Evolutionary conservation across 345 rosid species (phyloP).

Genomic region (Brassica carinata): DNA sequence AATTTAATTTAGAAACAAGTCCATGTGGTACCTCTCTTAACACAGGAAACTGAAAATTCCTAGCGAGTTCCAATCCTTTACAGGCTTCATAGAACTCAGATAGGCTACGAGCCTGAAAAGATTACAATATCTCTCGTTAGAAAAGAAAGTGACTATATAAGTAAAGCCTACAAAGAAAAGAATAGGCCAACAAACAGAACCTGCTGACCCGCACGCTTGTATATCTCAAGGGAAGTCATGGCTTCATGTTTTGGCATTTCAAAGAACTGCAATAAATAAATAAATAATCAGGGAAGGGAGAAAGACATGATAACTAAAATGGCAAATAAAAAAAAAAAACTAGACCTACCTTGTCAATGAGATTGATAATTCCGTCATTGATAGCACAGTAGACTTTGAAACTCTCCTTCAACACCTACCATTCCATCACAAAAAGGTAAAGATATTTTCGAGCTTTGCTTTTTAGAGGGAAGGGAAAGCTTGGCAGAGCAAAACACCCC

Average conservation of each 20-base stretch:
- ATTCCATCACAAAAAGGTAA: constrained; percentile 2
- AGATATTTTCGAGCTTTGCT: background rate
- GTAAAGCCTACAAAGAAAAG: background rate
- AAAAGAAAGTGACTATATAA: background rate
- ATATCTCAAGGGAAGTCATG: constrained; percentile 73
- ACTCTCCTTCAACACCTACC: constrained; percentile 95
- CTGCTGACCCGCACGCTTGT: constrained; percentile 89
- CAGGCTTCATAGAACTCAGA: constrained; percentile 95
- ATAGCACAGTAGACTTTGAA: constrained; percentile 94
- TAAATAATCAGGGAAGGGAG: background rate
- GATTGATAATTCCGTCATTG: constrained; percentile 98
- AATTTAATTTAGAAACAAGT: background rate
- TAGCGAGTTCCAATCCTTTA: constrained; percentile 96
- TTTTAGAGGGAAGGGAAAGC: background rate
- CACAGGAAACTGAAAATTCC: constrained; percentile 95
- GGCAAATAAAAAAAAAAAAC: constrained; percentile 18
- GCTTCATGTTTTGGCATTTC: constrained; percentile 99
- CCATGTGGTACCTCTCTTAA: constrained; percentile 75
- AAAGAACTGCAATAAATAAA: constrained; percentile 68
- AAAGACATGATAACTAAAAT: constrained; percentile 4
- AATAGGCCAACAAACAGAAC: constrained; percentile 47
- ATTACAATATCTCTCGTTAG: constrained; percentile 17
- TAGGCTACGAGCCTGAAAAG: constrained; percentile 79
- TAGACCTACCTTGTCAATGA: constrained; percentile 85
- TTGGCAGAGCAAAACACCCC: constrained; percentile 3